These are phyloP conservation scores for Schwanniomyces occidentalis DNA, from an alignment of 805 yeast species.

Conservation along the genomic window DNA sequence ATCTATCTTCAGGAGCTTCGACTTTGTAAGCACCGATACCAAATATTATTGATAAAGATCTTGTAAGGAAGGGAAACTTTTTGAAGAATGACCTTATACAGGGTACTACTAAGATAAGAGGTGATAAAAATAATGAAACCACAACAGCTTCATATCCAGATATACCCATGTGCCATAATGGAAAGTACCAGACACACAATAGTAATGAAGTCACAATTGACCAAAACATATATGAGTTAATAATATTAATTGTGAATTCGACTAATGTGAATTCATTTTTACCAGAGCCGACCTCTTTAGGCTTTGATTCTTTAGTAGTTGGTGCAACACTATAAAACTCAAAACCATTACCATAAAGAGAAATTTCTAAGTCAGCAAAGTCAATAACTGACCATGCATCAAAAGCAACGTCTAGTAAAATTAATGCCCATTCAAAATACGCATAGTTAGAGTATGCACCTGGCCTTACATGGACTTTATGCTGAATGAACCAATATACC, in stretches of 20 bases:
- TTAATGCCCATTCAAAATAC: slow-evolving; percentile 90
- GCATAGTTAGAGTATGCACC: slow-evolving; percentile 98
- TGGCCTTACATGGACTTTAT: slow-evolving; percentile 79
- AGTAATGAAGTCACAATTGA: slow-evolving; percentile 77
- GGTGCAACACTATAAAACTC: slow-evolving; percentile 11
- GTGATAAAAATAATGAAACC: slow-evolving; percentile 51
- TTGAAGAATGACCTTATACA: slow-evolving; percentile 36
- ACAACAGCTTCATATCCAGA: slow-evolving; percentile 88
- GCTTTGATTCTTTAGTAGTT: slow-evolving; percentile 1
- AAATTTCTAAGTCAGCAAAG: slow-evolving; percentile 61
- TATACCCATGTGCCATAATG: slow-evolving; percentile 97
- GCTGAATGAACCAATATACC: slow-evolving; percentile 87
- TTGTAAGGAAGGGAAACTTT: slow-evolving; percentile 52
- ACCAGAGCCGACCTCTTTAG: no score
- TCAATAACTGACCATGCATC: slow-evolving; percentile 79
- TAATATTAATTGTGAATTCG: slow-evolving; percentile 44
- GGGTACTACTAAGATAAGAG: slow-evolving; percentile 52
- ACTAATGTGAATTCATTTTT: slow-evolving; percentile 33
- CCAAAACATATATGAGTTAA: slow-evolving; percentile 84
- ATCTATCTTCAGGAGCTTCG: slow-evolving; percentile 66
- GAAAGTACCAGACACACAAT: slow-evolving; percentile 93
- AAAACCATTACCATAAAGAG: slow-evolving; percentile 28
- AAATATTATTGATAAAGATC: slow-evolving; percentile 53
- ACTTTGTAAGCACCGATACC: slow-evolving; percentile 79
- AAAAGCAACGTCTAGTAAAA: slow-evolving; percentile 78